Base-by-base conservation (phyloP, 2,329 filamentous ascomycete genomes). In the Pseudogymnoascus sp. region DNA sequence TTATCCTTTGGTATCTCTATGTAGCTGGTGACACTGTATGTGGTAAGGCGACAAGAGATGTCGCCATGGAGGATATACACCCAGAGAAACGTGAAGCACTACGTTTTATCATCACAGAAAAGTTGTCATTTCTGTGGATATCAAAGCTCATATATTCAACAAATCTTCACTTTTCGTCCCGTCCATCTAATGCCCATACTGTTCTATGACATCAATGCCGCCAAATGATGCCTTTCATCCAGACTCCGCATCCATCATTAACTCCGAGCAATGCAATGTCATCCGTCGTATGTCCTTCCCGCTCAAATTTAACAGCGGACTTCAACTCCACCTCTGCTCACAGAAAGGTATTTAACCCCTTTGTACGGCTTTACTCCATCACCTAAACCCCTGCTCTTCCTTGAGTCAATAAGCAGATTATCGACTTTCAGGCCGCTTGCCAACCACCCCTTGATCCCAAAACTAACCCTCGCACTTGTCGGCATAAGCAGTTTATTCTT, bases 291-390 rank as follows among this genome's bases (percentile, higher is more conserved):
- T 31, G 26, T 9, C 31, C 21, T 19, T 15, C 38, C 38, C 21
- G 21, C 11, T 15, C 33, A 44, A 44, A 60, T 35, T 29, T 56
- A 75, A 72, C 85, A 88, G 69, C 86, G 78, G 68, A 86, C 80
- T 74, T 88, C 86, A 44, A 88, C 79, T 21, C 85, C 86, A 13
- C 82, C 82, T 66, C 84, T 85, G 71, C 85, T 88, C 59, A 88
- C 79, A 15, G 93, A 97, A 70, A 99, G 75, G 76, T 99, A 99
- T 77, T 99, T 99, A 68, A 99, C 95, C 1, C 95, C 95, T 77
- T 97, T 99, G 77, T 96, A 97, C 23, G 95, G 95, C 77, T 92
- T 96, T 40, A 97, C 86, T 2, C 89, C 86, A 68, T 96, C 91
- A 0, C 91, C 91, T 53, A 99, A 71, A 0, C 95, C 95, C 64